These are phyloP conservation scores for Cymbopogon citratus DNA, from an alignment of 176 grass and related monocot species.

Conservation along the genomic window DNA sequence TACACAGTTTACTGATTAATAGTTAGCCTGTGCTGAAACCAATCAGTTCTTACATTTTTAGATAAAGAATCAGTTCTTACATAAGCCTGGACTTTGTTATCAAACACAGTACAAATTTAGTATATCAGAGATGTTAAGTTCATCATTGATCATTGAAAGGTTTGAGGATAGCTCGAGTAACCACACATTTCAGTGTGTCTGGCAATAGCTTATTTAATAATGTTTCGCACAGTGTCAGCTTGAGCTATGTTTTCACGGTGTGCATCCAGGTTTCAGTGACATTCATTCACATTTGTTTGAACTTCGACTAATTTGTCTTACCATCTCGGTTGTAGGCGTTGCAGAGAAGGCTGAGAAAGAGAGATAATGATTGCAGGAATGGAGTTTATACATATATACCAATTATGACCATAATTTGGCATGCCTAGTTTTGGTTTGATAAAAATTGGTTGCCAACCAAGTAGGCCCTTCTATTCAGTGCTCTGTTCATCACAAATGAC, in stretches of 20 bases:
- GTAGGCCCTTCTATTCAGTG: not conserved
- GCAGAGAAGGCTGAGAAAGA: no score
- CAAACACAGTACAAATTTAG: no score
- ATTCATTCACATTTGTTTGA: not conserved
- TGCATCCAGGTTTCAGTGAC: not conserved
- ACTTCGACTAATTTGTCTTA: no score
- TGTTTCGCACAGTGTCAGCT: not conserved
- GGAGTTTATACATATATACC: no score
- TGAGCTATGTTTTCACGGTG: not conserved
- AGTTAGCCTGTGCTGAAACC: not conserved
- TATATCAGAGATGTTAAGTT: not conserved
- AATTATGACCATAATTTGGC: no score
- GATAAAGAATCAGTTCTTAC: not conserved
- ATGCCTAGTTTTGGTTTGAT: no score
- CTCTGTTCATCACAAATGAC: no score
- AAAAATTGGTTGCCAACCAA: no score
- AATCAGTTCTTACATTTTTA: not conserved
- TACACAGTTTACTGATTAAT: no score
- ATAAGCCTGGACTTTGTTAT: not conserved
- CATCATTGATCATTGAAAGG: not conserved
- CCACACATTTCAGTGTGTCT: not conserved
- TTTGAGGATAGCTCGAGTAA: not conserved
- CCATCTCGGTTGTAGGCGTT: no score
- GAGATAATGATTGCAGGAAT: no score
- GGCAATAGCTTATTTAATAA: not conserved